Percentiles rank a stretch among this genome's conserved stretches.
These are phyloP conservation scores for Backusella macrospora DNA, from an alignment of 192 early-diverging fungal genomes.

Conservation along the genomic window DNA sequence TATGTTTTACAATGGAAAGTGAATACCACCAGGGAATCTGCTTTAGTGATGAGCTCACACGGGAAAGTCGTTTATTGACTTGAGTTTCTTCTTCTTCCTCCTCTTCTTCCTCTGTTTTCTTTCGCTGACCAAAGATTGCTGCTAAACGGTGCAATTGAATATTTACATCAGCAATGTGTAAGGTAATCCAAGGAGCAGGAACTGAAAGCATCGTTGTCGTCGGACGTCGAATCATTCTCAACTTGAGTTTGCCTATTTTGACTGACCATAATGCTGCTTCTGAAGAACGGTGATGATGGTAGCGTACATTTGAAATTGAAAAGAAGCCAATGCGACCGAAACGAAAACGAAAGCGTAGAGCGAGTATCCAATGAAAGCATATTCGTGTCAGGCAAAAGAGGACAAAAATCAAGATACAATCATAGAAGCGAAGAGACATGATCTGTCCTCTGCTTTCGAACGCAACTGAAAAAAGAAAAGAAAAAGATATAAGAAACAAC, in stretches of 20 bases:
- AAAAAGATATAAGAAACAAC: neutral
- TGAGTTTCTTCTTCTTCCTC: neutral
- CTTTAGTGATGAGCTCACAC: slow-evolving; percentile 22
- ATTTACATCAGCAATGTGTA: slow-evolving; percentile 34
- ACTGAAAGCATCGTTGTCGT: neutral
- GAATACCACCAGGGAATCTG: slow-evolving; percentile 51
- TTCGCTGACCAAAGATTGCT: neutral
- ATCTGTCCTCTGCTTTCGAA: neutral
- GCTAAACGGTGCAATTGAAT: slow-evolving; percentile 22
- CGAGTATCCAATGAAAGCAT: slow-evolving; percentile 22
- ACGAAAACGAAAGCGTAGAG: slow-evolving; percentile 31
- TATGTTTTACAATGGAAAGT: slow-evolving; percentile 41
- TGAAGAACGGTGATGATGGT: slow-evolving; percentile 20
- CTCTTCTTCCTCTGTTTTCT: neutral
- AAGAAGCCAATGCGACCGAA: slow-evolving; percentile 38
- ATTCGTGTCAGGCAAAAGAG: slow-evolving; percentile 17
- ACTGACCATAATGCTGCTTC: slow-evolving; percentile 15
- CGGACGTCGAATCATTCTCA: slow-evolving; percentile 25
- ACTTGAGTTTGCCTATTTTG: slow-evolving; percentile 36
- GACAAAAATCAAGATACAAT: slow-evolving; percentile 18
- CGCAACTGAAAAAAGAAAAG: neutral
- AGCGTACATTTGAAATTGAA: slow-evolving; percentile 33
- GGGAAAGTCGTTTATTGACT: slow-evolving; percentile 26
- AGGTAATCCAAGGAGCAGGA: slow-evolving; percentile 40
- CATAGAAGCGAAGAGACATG: slow-evolving; percentile 17